These are phyloP conservation scores for Halenospora varia DNA, from an alignment of 495 filamentous ascomycete species.

Conservation along the genomic window DNA sequence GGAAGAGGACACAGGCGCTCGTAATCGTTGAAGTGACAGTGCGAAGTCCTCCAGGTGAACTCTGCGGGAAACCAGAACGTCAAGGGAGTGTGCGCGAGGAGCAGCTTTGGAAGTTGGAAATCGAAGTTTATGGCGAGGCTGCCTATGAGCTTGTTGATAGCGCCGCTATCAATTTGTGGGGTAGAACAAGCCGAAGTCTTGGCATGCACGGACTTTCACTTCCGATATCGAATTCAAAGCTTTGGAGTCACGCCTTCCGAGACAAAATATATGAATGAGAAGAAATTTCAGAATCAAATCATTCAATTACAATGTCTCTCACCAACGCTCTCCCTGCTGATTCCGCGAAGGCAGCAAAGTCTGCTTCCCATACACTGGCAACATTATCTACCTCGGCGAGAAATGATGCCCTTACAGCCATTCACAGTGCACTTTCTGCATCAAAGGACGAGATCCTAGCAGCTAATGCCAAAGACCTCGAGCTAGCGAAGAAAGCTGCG, in stretches of 20 bases:
- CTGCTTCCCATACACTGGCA: constrained; percentile 65
- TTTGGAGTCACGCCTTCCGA: neutral
- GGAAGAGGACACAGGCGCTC: neutral
- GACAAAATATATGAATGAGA: neutral
- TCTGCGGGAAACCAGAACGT: neutral
- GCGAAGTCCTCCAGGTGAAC: too few relatives aligned
- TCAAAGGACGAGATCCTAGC: constrained; percentile 72
- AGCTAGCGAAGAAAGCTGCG: constrained; percentile 65
- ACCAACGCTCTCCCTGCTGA: constrained; percentile 66
- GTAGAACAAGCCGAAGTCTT: neutral
- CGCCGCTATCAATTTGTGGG: neutral
- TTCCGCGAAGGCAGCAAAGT: constrained; percentile 63
- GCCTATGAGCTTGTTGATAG: neutral
- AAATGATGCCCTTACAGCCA: constrained; percentile 78
- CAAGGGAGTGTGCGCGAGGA: neutral
- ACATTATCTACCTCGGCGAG: constrained; percentile 60
- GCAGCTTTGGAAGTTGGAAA: neutral
- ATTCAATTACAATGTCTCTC: constrained; percentile 80
- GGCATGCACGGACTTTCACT: neutral
- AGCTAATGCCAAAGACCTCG: constrained; percentile 81
- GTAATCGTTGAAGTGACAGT: neutral
- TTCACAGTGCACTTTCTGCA: constrained; percentile 65
- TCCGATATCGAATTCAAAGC: neutral
- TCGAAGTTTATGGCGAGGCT: neutral
- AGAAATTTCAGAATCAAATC: neutral